Evolutionary conservation across 305 asterid genomes (phyloP).

Genomic region (Solanum hybrid): DNA sequence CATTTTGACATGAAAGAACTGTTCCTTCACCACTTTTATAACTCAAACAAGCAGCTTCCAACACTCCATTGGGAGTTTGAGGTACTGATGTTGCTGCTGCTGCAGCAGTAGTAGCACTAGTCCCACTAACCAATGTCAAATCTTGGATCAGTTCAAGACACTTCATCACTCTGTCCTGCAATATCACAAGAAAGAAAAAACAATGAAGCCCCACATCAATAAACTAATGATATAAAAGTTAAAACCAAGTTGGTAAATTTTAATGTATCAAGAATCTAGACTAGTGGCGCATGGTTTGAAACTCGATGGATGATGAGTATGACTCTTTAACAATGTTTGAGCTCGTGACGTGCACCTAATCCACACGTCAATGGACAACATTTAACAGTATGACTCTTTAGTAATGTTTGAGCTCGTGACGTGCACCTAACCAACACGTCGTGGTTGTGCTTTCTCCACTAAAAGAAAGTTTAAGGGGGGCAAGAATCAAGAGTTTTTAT

Average conservation of each 20-base stretch:
- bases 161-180: slow-evolving; percentile 56
- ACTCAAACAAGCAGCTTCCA: slow-evolving; percentile 51
- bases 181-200: not conserved
- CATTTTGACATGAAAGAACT: slow-evolving; percentile 32
- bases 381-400: not conserved
- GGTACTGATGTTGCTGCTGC: slow-evolving; percentile 14
- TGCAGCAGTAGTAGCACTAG: not conserved
- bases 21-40: slow-evolving; percentile 38
- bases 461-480: not conserved
- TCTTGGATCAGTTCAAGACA: slow-evolving; percentile 46
- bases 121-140: slow-evolving; percentile 29
- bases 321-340: not conserved
- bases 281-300: not conserved
- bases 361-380: not conserved
- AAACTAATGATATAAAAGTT: not conserved
- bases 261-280: not conserved
- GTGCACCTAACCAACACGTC: not conserved
- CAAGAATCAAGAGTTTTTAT: not conserved
- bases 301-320: not conserved
- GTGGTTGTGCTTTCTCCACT: not conserved
- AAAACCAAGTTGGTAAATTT: not conserved
- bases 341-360: not conserved
- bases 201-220: not conserved
- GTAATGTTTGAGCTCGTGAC: not conserved
- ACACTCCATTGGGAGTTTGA: slow-evolving; percentile 47